Percentiles rank a stretch among this genome's conserved stretches.
phyloP scores from a whole-genome alignment of 1,139 yeast species.

The Pichia sp. region DNA sequence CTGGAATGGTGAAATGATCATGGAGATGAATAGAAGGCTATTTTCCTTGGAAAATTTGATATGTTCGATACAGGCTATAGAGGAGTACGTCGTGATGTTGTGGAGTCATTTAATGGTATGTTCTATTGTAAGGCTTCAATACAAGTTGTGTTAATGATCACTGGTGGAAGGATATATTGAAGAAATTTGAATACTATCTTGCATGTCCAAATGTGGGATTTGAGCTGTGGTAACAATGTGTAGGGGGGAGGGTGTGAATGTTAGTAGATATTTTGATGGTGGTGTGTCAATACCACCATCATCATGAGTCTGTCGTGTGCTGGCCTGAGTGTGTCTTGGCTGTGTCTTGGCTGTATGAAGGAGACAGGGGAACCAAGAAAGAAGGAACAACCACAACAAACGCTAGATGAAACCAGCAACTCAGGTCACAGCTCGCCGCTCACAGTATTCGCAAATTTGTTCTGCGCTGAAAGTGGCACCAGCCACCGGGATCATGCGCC shows the following conservation, averaged over 20 bases:
- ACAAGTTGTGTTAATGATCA: neutral
- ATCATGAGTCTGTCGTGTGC: too few relatives aligned
- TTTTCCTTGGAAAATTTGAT: neutral
- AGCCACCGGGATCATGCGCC: too few relatives aligned
- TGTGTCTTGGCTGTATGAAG: too few relatives aligned
- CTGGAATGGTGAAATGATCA: too few relatives aligned
- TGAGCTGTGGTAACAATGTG: constrained; percentile 9
- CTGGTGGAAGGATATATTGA: neutral
- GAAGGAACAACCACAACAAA: too few relatives aligned
- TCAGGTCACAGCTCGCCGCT: too few relatives aligned
- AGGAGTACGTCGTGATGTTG: neutral
- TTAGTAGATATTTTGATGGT: constrained; percentile 1
- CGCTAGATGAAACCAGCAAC: too few relatives aligned
- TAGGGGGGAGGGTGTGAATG: neutral
- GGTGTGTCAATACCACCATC: neutral
- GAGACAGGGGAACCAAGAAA: too few relatives aligned
- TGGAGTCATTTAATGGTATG: neutral
- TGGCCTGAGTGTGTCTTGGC: too few relatives aligned
- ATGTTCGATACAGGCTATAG: neutral
- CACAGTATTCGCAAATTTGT: too few relatives aligned
- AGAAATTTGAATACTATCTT: constrained; percentile 4
- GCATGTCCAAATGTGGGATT: constrained; percentile 13
- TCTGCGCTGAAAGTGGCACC: too few relatives aligned
- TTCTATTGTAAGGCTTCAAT: too few relatives aligned
- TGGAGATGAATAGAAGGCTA: neutral